phyloP scores from a whole-genome alignment of 2,329 filamentous ascomycete species.

The Exophiala aquamarina region DNA sequence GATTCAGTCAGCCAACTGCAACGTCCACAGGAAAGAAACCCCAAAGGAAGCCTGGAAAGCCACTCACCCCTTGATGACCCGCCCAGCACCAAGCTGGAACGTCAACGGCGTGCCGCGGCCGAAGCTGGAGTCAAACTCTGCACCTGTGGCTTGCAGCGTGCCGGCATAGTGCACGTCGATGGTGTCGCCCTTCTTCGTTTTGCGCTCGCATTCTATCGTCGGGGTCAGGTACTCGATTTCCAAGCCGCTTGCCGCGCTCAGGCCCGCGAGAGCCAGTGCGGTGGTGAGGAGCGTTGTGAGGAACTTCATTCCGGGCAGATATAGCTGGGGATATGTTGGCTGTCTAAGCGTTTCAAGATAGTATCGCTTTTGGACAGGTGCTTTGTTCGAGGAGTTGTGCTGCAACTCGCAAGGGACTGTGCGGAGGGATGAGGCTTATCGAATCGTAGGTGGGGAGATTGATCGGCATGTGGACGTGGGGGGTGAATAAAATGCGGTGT shows the following conservation, averaged over 20 bases:
- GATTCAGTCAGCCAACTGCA: background rate
- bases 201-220: conserved; percentile 73
- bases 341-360: background rate
- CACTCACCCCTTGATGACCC: conserved; percentile 84
- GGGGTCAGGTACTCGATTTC: conserved; percentile 74
- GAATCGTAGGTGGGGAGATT: too few relatives aligned
- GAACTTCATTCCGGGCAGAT: conserved; percentile 21
- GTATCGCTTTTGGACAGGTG: too few relatives aligned
- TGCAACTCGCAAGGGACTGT: too few relatives aligned
- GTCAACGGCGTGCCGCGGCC: conserved; percentile 72
- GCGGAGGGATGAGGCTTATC: too few relatives aligned
- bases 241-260: conserved; percentile 56
- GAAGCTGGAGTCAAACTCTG: conserved; percentile 82
- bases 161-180: conserved; percentile 88
- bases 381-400: too few relatives aligned
- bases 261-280: conserved; percentile 36
- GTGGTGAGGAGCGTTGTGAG: conserved; percentile 31
- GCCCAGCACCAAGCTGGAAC: conserved; percentile 76
- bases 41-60: too few relatives aligned
- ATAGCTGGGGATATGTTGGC: too few relatives aligned
- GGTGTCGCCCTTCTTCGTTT: conserved; percentile 72
- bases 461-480: too few relatives aligned
- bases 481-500: too few relatives aligned
- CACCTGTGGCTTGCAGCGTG: conserved; percentile 70
- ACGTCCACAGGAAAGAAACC: background rate